Percentiles rank a stretch among this genome's conserved stretches.
These are phyloP conservation scores for Cytospora chrysosperma DNA, from an alignment of 2,329 filamentous ascomycete genomes.

Conservation along the genomic window DNA sequence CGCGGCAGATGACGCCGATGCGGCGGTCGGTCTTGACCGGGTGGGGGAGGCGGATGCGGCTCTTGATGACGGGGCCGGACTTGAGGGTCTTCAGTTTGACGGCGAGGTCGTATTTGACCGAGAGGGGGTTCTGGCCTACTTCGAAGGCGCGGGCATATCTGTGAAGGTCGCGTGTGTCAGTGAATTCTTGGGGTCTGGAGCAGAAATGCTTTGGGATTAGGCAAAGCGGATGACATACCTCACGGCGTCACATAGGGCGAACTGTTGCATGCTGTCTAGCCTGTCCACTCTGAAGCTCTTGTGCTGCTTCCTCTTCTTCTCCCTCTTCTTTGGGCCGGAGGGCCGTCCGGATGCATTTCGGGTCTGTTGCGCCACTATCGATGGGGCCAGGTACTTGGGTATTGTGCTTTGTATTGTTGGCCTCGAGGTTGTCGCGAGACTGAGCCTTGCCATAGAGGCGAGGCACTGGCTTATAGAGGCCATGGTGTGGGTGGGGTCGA, in stretches of 20 bases:
- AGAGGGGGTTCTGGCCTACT: constrained; percentile 73
- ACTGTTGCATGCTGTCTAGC: constrained; percentile 67
- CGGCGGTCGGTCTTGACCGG: constrained; percentile 84
- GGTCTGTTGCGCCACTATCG: constrained; percentile 39
- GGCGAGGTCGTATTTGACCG: constrained; percentile 84
- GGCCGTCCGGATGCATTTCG: constrained; percentile 42
- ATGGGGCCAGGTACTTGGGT: constrained; percentile 51
- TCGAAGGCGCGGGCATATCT: constrained; percentile 92
- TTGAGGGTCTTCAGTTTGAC: constrained; percentile 80
- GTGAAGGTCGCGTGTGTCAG: constrained; percentile 12
- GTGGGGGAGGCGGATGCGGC: constrained; percentile 83
- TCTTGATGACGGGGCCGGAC: constrained; percentile 83
- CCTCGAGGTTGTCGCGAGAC: constrained; percentile 42
- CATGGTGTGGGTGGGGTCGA: constrained; percentile 39
- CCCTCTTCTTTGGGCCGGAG: constrained; percentile 50
- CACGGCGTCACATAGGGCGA: constrained; percentile 88
- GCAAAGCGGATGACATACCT: constrained; percentile 52
- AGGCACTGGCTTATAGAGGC: constrained; percentile 53
- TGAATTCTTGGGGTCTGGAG: neutral
- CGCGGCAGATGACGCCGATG: constrained; percentile 89
- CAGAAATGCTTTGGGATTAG: neutral
- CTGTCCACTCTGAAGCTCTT: constrained; percentile 68
- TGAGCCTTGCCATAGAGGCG: constrained; percentile 53
- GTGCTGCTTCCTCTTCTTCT: constrained; percentile 59
- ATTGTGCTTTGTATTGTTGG: constrained; percentile 42